Evolutionary conservation across 208 protist species (phyloP).

Genomic region (Leishmania aethiopica): DNA sequence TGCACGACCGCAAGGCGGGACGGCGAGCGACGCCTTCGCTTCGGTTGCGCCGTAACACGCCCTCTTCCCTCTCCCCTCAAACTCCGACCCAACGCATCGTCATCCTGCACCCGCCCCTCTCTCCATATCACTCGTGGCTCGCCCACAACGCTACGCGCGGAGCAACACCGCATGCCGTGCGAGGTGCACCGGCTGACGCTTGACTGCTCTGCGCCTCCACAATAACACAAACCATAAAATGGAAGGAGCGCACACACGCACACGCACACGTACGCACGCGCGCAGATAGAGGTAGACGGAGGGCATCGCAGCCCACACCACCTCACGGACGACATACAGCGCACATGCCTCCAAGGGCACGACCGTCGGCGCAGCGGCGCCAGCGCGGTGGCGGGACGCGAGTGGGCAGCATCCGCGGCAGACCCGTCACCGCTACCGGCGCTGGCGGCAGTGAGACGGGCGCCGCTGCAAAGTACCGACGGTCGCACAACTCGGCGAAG

Average conservation of each 20-base stretch:
- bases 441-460: background rate
- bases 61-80: background rate
- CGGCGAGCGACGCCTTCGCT: background rate
- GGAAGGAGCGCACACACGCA: background rate
- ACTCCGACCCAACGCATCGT: background rate
- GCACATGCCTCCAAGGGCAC: background rate
- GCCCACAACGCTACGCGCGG: background rate
- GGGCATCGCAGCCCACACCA: background rate
- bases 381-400: background rate
- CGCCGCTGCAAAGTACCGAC: background rate
- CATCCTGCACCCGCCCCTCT: background rate
- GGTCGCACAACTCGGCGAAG: background rate
- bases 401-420: background rate
- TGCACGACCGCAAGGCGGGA: background rate
- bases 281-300: background rate
- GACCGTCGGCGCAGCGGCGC: background rate
- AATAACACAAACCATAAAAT: background rate
- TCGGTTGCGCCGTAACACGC: background rate
- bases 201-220: background rate
- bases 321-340: background rate
- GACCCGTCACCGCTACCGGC: background rate
- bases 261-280: background rate
- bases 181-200: background rate
- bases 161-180: background rate
- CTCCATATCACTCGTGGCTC: background rate